Conservation (phyloP, 2,329 filamentous ascomycete species). For the Aspergillus flavus region DNA sequence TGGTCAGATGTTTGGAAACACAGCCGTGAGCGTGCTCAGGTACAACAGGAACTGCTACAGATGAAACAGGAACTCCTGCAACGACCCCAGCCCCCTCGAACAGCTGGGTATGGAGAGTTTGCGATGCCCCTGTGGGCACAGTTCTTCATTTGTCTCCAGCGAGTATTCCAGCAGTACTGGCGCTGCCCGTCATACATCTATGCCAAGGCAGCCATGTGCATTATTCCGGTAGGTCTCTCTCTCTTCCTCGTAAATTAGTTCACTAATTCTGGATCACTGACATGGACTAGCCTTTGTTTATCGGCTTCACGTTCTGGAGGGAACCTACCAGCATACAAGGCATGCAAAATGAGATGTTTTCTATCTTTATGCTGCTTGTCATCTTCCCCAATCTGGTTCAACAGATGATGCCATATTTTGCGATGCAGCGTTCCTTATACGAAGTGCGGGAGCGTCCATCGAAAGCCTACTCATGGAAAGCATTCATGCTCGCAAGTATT, state of each 20-base stretch:
- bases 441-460: conserved; percentile 61
- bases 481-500: conserved; percentile 69
- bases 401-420: conserved; percentile 59
- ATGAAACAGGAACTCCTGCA: conserved; percentile 33
- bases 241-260: conserved; percentile 32
- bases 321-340: conserved; percentile 74
- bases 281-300: conserved; percentile 64
- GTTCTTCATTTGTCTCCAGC: conserved; percentile 66
- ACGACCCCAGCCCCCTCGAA: conserved; percentile 37
- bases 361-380: conserved; percentile 79
- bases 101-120: conserved; percentile 71
- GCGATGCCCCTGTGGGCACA: conserved; percentile 72
- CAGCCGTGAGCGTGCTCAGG: conserved; percentile 54
- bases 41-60: conserved; percentile 52
- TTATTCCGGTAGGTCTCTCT: conserved; percentile 64
- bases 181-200: conserved; percentile 85
- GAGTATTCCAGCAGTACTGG: conserved; percentile 90
- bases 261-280: not conserved
- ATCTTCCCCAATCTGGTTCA: conserved; percentile 65
- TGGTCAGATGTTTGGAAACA: conserved; percentile 64
- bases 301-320: conserved; percentile 78
- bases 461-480: conserved; percentile 72
- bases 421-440: conserved; percentile 58
- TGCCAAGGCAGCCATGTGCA: conserved; percentile 71
- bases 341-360: conserved; percentile 87